Conservation (phyloP, 2,329 filamentous ascomycete species). For the Microsporum canis region DNA sequence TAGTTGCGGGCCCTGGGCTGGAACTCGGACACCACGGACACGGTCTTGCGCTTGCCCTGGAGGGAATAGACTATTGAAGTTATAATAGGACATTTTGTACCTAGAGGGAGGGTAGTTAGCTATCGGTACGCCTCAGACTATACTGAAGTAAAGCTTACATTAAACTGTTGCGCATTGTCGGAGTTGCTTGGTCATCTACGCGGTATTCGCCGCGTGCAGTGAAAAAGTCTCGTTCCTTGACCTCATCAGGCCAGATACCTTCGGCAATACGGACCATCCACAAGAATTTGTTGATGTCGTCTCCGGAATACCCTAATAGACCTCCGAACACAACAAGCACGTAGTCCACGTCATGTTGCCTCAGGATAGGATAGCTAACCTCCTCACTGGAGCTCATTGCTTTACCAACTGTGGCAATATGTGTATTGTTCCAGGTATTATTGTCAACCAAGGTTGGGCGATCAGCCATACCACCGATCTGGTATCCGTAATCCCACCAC, state of each 20-base stretch:
- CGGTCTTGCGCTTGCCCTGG: slow-evolving; percentile 81
- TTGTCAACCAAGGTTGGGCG: slow-evolving; percentile 95
- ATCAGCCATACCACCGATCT: slow-evolving; percentile 99
- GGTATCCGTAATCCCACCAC: slow-evolving; percentile 99
- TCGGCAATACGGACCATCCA: slow-evolving; percentile 99
- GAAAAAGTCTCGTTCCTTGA: slow-evolving; percentile 95
- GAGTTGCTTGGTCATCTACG: slow-evolving; percentile 83
- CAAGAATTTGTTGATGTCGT: slow-evolving; percentile 99
- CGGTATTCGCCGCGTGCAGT: slow-evolving; percentile 87
- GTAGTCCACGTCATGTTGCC: slow-evolving; percentile 97
- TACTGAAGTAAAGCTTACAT: slow-evolving; percentile 53
- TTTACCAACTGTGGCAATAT: slow-evolving; percentile 97
- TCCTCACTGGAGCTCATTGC: slow-evolving; percentile 97
- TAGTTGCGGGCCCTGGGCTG: slow-evolving; percentile 73
- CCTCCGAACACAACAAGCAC: slow-evolving; percentile 96
- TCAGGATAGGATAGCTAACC: slow-evolving; percentile 96
- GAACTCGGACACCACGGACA: slow-evolving; percentile 69
- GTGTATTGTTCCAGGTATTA: slow-evolving; percentile 99
- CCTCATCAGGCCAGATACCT: slow-evolving; percentile 98
- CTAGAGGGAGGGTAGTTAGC: slow-evolving; percentile 38
- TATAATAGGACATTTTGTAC: slow-evolving; percentile 99
- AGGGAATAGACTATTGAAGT: slow-evolving; percentile 86
- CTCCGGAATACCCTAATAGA: slow-evolving; percentile 89
- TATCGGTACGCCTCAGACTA: background rate
- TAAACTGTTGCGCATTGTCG: slow-evolving; percentile 97